phyloP scores from a whole-genome alignment of 805 yeast species.

The Yamadazyma sp. region DNA sequence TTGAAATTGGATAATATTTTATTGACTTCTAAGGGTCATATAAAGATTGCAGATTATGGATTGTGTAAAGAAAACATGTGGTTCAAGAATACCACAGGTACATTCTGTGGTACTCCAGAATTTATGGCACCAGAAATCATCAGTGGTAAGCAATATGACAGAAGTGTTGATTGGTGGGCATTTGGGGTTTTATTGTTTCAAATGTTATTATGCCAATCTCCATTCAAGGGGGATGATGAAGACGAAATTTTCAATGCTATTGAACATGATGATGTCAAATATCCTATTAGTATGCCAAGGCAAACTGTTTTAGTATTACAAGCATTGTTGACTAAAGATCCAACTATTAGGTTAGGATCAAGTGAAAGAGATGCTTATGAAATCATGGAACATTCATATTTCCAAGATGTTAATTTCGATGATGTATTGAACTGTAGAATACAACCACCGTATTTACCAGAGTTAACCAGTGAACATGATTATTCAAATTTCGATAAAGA shows the following conservation, averaged over 20 bases:
- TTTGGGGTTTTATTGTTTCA: constrained; percentile 95
- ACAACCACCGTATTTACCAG: constrained; percentile 89
- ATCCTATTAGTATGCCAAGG: constrained; percentile 96
- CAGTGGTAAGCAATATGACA: constrained; percentile 86
- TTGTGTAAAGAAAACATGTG: constrained; percentile 93
- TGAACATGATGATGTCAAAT: constrained; percentile 91
- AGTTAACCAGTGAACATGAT: constrained; percentile 82
- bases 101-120: constrained; percentile 99
- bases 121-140: constrained; percentile 98
- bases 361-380: constrained; percentile 88
- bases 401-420: constrained; percentile 85
- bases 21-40: constrained; percentile 86
- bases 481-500: constrained; percentile 92
- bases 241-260: constrained; percentile 97
- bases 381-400: constrained; percentile 93
- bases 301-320: constrained; percentile 94
- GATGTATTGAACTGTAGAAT: constrained; percentile 71
- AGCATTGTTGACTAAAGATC: constrained; percentile 87
- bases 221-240: constrained; percentile 95
- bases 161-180: constrained; percentile 99
- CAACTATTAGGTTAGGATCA: constrained; percentile 77
- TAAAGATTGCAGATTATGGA: constrained; percentile 96
- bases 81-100: constrained; percentile 79
- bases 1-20: constrained; percentile 92
- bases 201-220: constrained; percentile 94